Evolutionary conservation across 2,329 filamentous ascomycete species (phyloP), one percentile per base, ranked within the genome.

Genomic region (Fusarium sp.): DNA sequence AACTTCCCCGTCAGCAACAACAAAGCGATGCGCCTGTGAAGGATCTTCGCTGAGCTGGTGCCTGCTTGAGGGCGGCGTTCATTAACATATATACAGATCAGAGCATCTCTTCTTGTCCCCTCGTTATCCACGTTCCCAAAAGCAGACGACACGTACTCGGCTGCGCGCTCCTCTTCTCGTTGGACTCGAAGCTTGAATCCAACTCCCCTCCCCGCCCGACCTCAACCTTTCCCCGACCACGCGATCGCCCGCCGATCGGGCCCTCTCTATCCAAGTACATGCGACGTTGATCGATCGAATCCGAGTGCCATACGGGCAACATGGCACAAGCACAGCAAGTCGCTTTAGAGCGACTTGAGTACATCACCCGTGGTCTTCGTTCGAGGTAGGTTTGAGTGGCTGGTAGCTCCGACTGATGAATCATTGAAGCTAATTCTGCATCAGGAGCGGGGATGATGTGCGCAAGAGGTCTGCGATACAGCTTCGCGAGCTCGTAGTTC

Each of bases 291-390:
- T 71, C 36, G 46, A 67, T 33, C 59, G 58, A 64, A 73, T 62
- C 53, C 59, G 38, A 72, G 76, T 73, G 77, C 76, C 75, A 64
- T 64, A 67, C 66, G 76, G 78, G 75, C 75, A 81, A 61, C 67
- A 84, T 84, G 83, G 81, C 83, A 76, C 82, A 83, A 75, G 86
- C 86, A 79, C 84, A 87, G 75, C 85, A 87, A 77, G 82, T 89
- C 79, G 87, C 88, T 75, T 83, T 90, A 66, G 87, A 88, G 81
- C 85, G 85, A 74, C 85, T 90, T 62, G 88, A 91, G 64, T 82
- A 84, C 63, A 84, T 90, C 70, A 84, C 86, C 16, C 86, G 87
- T 71, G 88, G 89, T 71, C 83, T 90, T 36, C 87, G 85, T 74
- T 89, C 88, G 68, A 87, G 87, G 88, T 90, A 77, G 66, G 83